Evolutionary conservation across 495 filamentous ascomycete genomes (phyloP).

Genomic region (Antarctomyces pellizariae): DNA sequence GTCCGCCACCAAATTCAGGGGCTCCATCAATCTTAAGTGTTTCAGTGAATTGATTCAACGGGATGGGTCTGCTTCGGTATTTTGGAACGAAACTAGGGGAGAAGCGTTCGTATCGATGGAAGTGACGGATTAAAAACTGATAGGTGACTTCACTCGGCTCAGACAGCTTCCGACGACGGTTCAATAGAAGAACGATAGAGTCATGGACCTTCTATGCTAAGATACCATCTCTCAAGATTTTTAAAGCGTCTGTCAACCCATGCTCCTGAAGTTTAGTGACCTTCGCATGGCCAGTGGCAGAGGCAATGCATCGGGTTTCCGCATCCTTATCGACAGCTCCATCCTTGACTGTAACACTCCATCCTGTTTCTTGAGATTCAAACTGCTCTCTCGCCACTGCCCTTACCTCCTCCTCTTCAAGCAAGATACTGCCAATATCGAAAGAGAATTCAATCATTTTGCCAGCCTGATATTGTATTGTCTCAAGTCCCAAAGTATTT

Average conservation of each 20-base stretch:
- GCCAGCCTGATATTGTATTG: constrained; percentile 5
- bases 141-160: constrained; percentile 5
- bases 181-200: constrained; percentile 1
- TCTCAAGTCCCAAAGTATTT: constrained; percentile 5
- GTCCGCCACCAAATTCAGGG: too few species aligned
- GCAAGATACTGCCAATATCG: constrained; percentile 6
- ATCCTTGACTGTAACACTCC: constrained; percentile 5
- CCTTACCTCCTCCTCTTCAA: constrained; percentile 4
- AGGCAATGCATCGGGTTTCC: constrained; percentile 1
- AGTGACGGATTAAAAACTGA: constrained; percentile 4
- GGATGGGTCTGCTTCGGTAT: constrained; percentile 5
- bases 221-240: constrained; percentile 6
- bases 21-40: constrained; percentile 2
- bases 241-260: constrained; percentile 1
- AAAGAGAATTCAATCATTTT: constrained; percentile 9
- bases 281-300: constrained; percentile 1
- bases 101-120: constrained; percentile 5
- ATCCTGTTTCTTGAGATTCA: constrained; percentile 3
- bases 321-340: constrained; percentile 3
- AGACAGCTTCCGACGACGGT: constrained; percentile 3
- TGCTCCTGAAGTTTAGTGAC: constrained; percentile 1
- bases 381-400: constrained; percentile 3
- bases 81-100: constrained; percentile 4
- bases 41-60: constrained; percentile 5
- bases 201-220: constrained; percentile 1